Evolutionary conservation across 2,329 filamentous ascomycete genomes (phyloP).

Genomic region (Orbilia brochopaga): DNA sequence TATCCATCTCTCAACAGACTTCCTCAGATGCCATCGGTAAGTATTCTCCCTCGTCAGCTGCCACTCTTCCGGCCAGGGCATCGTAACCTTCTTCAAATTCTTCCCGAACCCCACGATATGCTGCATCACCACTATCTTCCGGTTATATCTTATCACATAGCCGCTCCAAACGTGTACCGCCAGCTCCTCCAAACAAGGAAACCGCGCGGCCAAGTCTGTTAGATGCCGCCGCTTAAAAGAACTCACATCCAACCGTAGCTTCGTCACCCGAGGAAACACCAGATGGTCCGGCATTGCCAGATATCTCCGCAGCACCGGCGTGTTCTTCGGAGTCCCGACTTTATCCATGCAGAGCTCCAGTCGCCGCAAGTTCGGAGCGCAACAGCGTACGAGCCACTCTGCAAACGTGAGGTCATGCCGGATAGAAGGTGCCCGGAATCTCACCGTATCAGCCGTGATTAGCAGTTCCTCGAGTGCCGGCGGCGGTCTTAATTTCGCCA

Average conservation of each 20-base stretch:
- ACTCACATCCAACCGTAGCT: background rate
- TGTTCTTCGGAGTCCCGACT: background rate
- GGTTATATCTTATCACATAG: background rate
- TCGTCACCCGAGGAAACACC: conserved; percentile 3
- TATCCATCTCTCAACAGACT: conserved; percentile 8
- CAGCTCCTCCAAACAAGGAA: conserved; percentile 4
- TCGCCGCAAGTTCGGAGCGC: conserved; percentile 5
- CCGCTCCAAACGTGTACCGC: background rate
- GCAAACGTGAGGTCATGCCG: background rate
- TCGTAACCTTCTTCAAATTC: background rate
- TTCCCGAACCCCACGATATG: background rate
- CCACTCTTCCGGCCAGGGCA: conserved; percentile 6
- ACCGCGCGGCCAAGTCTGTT: background rate
- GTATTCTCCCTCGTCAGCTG: background rate
- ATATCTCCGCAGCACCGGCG: background rate
- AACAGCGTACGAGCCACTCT: background rate
- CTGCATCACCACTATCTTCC: background rate
- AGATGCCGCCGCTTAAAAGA: background rate
- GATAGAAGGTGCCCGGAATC: background rate
- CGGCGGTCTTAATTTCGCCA: background rate
- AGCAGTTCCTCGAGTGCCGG: background rate
- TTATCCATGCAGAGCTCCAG: background rate
- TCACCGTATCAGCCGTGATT: background rate
- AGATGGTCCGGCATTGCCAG: background rate
- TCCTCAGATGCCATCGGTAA: background rate